Evolutionary conservation across 2,329 filamentous ascomycete species (phyloP), one percentile per base, ranked within the genome.

Genomic region (Colletotrichum sp.): DNA sequence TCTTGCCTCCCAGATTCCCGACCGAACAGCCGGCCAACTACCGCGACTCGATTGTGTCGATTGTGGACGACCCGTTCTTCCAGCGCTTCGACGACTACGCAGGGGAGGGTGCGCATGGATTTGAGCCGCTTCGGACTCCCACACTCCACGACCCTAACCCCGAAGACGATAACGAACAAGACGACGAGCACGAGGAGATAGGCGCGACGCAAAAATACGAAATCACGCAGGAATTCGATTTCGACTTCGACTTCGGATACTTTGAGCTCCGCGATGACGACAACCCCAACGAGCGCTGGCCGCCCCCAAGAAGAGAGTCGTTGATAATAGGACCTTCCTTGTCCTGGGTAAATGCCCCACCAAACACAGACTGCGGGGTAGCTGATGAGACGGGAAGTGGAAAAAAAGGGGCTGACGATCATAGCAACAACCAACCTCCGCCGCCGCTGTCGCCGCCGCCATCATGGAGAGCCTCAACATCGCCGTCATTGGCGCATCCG

Each of bases 401-500:
- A 77, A 74, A 73, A 48, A 77, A 74, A 74, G 73, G 73, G 69
- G 76, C 76, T 77, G 76, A 77, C 76, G 43, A 73, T 71, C 71
- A 75, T 76, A 74, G 67, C 70, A 77, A 74, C 72, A 64, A 71
- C 70, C 70, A 76, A 66, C 74, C 70, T 77, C 80, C 73, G 78
- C 43, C n/a, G 43, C 43, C n/a, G 43, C 43, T 21, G 43, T 48
- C n/a, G 43, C 43, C 43, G 43, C 43, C 43, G 43, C 81, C 81
- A 81, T 79, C 75, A 92, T 92, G 91, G 90, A 92, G 77, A 86
- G 88, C 79, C 89, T 92, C 81, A 93, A 92, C 81, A 92, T 94
- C 79, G 92, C 91, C 80, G 88, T 94, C 76, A 92, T 94, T 82
- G 93, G 93, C 80, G 89, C 91, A 82, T 87, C 89, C 79, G 92